phyloP scores from a whole-genome alignment of 139 green algal genomes.

The Chlorella ohadii region DNA sequence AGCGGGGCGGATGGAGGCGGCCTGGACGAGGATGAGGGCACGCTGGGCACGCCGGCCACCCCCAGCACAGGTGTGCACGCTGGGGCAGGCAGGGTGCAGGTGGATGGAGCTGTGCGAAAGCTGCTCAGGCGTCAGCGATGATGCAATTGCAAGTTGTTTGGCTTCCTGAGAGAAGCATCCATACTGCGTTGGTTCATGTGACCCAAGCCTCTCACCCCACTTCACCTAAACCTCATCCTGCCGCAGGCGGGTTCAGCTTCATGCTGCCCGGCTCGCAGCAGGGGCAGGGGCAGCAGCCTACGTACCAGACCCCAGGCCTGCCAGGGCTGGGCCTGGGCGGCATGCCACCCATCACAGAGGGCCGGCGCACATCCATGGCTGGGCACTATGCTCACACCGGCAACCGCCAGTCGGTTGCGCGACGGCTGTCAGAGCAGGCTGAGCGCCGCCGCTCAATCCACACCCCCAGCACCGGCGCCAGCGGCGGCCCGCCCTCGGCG shows the following conservation, averaged over 20 bases:
- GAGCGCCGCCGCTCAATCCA: slow-evolving; percentile 24
- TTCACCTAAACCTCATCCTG: no score
- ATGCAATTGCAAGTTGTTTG: neutral
- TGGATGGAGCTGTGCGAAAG: no score
- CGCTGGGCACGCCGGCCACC: neutral
- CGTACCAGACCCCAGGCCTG: slow-evolving; percentile 2
- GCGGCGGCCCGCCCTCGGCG: neutral
- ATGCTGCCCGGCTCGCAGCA: neutral
- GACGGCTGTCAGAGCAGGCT: slow-evolving; percentile 42
- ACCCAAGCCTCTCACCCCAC: no score
- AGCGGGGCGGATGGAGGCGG: neutral
- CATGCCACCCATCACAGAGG: no score
- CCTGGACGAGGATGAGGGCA: neutral
- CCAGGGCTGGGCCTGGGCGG: neutral
- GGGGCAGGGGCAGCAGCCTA: neutral
- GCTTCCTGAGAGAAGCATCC: no score
- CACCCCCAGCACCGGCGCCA: slow-evolving; percentile 6
- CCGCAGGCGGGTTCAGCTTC: slow-evolving; percentile 25
- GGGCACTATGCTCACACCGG: neutral
- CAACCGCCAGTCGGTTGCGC: slow-evolving; percentile 35
- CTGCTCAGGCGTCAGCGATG: no score
- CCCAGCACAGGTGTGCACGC: slow-evolving; percentile 9
- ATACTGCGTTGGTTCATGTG: no score
- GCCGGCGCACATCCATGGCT: neutral
- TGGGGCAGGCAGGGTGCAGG: no score